Conservation (phyloP, 208 protist species). For the Trypanosoma cruzi region DNA sequence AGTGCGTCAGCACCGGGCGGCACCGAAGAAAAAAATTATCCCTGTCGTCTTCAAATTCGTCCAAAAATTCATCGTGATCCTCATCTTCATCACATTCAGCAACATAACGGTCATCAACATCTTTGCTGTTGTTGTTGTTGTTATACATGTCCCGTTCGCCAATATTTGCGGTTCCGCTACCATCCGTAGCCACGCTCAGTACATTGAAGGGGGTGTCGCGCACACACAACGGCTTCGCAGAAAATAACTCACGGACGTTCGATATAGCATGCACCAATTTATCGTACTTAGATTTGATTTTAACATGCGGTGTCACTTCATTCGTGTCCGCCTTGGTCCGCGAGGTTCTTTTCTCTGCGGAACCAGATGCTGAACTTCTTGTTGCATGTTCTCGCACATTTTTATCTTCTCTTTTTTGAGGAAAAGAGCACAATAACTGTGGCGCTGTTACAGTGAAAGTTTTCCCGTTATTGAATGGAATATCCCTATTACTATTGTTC, state of each 20-base stretch:
- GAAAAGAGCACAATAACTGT: neutral
- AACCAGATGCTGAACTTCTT: too few species aligned
- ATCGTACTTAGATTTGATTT: neutral
- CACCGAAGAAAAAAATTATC: constrained; percentile 22
- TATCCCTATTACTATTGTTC: neutral
- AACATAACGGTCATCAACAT: constrained; percentile 22
- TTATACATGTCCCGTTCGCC: constrained; percentile 22
- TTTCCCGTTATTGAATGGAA: neutral
- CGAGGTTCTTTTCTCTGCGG: too few species aligned
- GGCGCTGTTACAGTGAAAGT: neutral
- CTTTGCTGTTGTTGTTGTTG: neutral
- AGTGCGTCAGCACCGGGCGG: constrained; percentile 27
- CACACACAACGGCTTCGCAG: constrained; percentile 61
- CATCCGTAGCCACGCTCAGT: neutral
- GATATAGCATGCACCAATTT: constrained; percentile 33
- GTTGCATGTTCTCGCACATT: neutral
- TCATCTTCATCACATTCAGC: constrained; percentile 22
- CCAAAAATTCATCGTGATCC: constrained; percentile 14
- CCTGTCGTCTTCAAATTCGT: constrained; percentile 29
- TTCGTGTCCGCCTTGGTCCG: too few species aligned
- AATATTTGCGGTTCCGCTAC: neutral
- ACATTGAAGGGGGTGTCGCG: constrained; percentile 31
- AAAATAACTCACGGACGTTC: constrained; percentile 61
- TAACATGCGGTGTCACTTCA: neutral
- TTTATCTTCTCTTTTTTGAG: neutral